These are phyloP conservation scores for Meredithiella fracta DNA, from an alignment of 2,329 filamentous ascomycete genomes.

Conservation along the genomic window DNA sequence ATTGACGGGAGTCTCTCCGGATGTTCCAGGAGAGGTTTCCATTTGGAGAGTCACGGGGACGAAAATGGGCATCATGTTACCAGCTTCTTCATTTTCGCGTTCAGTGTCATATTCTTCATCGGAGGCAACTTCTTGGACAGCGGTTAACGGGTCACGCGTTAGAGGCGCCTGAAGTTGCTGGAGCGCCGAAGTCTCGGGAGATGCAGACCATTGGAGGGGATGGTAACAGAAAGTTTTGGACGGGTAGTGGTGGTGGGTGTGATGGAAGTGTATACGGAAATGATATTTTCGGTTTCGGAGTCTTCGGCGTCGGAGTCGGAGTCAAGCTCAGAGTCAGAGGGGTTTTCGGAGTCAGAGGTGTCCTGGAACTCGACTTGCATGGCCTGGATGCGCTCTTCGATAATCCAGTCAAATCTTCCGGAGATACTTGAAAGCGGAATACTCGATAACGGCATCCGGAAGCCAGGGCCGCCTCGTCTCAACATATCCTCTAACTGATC, in stretches of 20 bases:
- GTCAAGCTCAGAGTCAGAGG: not conserved
- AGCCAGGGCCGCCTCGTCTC: not conserved
- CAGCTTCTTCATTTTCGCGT: conserved; percentile 54
- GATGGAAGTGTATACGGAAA: not conserved
- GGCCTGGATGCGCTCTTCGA: not conserved
- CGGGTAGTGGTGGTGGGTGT: not conserved
- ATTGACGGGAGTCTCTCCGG: too few species aligned
- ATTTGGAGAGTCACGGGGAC: not conserved
- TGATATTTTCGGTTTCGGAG: conserved; percentile 19
- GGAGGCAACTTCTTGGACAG: not conserved
- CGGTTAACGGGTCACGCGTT: not conserved
- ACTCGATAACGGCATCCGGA: not conserved
- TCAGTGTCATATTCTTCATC: conserved; percentile 57
- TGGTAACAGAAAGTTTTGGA: not conserved
- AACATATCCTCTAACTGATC: not conserved
- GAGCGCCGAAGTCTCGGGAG: not conserved
- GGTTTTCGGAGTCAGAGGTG: not conserved
- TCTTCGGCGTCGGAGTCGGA: not conserved
- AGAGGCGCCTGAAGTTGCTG: not conserved
- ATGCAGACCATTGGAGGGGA: not conserved
- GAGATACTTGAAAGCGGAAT: not conserved
- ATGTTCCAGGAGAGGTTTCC: too few species aligned
- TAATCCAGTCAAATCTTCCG: conserved; percentile 2
- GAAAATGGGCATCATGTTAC: not conserved
- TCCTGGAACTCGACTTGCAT: not conserved